Conservation (phyloP, 2,329 filamentous ascomycete genomes). For the Fusarium sp. region DNA sequence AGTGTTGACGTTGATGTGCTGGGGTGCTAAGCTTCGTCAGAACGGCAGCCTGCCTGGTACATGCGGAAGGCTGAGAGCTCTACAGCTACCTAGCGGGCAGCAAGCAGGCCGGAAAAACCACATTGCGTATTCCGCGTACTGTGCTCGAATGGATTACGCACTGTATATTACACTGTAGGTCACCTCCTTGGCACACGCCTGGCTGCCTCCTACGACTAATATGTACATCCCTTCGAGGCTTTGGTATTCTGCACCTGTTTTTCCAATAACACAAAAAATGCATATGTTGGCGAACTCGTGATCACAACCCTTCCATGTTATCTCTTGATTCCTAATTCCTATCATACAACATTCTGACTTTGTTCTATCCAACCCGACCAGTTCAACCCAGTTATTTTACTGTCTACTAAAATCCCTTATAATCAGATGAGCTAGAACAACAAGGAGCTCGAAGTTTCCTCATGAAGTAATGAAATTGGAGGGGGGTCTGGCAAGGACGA, state of each 20-base stretch:
- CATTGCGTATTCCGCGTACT: constrained; percentile 43
- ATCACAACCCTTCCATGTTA: background rate
- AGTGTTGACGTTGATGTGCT: constrained; percentile 46
- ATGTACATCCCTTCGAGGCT: too few species aligned
- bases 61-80: constrained; percentile 51
- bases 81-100: constrained; percentile 39
- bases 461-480: background rate
- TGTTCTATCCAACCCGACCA: background rate
- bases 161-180: background rate
- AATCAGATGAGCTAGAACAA: background rate
- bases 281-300: too few species aligned
- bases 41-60: constrained; percentile 56
- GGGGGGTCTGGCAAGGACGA: background rate
- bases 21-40: constrained; percentile 58
- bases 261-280: too few species aligned
- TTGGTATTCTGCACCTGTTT: too few species aligned
- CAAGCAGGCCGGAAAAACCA: constrained; percentile 51
- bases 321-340: too few species aligned
- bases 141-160: background rate
- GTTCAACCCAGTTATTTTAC: background rate
- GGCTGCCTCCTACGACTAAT: too few species aligned
- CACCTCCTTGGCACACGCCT: too few species aligned
- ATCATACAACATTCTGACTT: constrained; percentile 1
- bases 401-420: background rate
- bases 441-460: constrained; percentile 1